Base-by-base conservation (phyloP, 805 yeast genomes). In the Huiozyma naganishii region DNA sequence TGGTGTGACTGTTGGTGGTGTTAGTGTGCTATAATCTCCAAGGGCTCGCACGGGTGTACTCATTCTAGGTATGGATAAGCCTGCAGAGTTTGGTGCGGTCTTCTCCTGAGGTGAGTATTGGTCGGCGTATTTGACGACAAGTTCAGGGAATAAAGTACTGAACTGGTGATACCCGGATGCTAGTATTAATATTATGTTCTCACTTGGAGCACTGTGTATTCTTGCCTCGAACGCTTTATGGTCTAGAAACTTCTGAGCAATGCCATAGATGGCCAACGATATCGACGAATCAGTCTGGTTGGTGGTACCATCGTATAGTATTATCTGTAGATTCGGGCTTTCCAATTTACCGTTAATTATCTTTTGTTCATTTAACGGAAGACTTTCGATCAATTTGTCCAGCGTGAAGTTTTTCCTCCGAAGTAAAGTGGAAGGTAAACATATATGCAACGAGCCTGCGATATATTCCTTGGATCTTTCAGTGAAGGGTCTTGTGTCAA, bases 371-470 rank as follows among this genome's bases (percentile, higher is more conserved):
- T 66, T 65, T 5, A 62, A 52, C 0, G 85, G 76, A 41, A 83
- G 62, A 29, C 84, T 79, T 41, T 73, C 76, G 27, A 83, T 64
- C 51, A 86, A 78, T 54, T 78, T 71, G 39, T 65, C 66, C 44
- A 89, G 66, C 3, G 79, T 77, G 54, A 84, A 89, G 42, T 80
- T 81, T 30, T 78, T 68, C 50, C 97, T 73, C 58, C 80, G 83
- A 49, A 89, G 66, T 36, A 89, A 68, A 0, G 97, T 89, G n/a
- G 95, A 82, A 1, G 97, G 97, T 10, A 89, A 65, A 60, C 95
- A 85, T 33, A 90, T 72, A 58, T 86, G 86, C 38, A 85, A 67
- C 0, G 97, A 74, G 36, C 73, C 68, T 4, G 52, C 54, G 9
- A 90, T 61, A 48, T 80, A 87, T 2, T 70, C 57, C 46, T 69